These are phyloP conservation scores for Cryptosporidium meleagridis DNA, from an alignment of 169 alveolate species.

Conservation along the genomic window DNA sequence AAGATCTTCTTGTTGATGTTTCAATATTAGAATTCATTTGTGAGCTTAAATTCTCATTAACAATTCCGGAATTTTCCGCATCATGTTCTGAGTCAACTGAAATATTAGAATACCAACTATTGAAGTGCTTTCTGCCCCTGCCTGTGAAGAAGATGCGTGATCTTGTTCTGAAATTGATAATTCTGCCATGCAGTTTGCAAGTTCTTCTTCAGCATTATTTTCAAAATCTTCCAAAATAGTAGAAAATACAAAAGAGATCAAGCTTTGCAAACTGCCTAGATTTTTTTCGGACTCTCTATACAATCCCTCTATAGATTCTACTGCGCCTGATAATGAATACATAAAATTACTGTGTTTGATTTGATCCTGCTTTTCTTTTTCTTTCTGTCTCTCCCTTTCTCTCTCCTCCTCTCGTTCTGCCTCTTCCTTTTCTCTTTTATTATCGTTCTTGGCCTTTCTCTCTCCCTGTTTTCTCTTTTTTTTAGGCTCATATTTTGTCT, in stretches of 20 bases:
- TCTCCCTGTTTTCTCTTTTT: neutral
- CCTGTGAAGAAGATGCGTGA: too few relatives aligned
- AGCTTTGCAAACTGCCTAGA: neutral
- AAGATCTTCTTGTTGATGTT: neutral
- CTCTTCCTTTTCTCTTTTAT: neutral
- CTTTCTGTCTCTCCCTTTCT: neutral
- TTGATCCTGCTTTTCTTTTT: neutral
- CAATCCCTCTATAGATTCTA: neutral
- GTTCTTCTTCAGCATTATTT: neutral
- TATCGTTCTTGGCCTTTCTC: neutral
- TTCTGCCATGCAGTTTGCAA: neutral
- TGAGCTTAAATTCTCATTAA: too few relatives aligned
- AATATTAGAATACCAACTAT: neutral
- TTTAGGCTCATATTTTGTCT: neutral
- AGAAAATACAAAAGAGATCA: neutral
- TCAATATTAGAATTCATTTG: neutral
- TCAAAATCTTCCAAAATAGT: neutral
- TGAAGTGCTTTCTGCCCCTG: too few relatives aligned
- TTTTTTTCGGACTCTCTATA: neutral
- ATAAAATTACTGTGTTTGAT: neutral
- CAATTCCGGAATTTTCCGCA: too few relatives aligned
- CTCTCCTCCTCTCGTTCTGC: neutral
- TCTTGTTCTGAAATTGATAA: neutral
- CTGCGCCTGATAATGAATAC: neutral
- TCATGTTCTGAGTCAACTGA: too few relatives aligned